phyloP scores from a whole-genome alignment of 176 grass and related monocot species.

The Rhynchospora breviuscula region DNA sequence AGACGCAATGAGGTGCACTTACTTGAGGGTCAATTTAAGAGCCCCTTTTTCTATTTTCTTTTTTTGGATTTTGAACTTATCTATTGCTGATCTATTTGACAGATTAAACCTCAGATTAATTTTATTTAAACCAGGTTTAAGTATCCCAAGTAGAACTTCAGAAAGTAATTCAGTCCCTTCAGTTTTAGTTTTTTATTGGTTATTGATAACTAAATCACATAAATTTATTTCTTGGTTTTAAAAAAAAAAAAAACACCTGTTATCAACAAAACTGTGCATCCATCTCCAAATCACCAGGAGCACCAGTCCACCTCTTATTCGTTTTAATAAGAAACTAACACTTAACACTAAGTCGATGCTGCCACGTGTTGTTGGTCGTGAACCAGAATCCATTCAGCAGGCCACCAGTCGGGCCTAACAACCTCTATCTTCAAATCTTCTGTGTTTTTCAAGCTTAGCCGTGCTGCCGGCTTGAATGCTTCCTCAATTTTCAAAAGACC shows the following conservation, averaged over 20 bases:
- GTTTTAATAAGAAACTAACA: neutral
- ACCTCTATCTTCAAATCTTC: conserved; percentile 43
- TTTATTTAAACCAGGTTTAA: neutral
- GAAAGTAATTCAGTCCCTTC: neutral
- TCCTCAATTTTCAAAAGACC: conserved; percentile 58
- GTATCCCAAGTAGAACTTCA: neutral
- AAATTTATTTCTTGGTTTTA: no score
- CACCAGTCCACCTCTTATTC: neutral
- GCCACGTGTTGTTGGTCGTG: conserved; percentile 37
- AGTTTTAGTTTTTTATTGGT: neutral
- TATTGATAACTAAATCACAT: neutral
- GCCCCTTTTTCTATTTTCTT: no score
- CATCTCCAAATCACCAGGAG: neutral
- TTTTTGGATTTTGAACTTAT: no score
- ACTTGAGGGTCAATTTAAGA: neutral
- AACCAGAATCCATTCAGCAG: conserved; percentile 58
- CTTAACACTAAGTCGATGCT: conserved; percentile 12
- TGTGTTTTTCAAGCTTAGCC: conserved; percentile 30
- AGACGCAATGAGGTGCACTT: neutral
- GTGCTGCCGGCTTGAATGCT: conserved; percentile 34
- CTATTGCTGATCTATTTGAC: neutral
- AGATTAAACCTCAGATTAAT: neutral
- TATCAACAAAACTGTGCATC: neutral
- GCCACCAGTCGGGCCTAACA: conserved; percentile 85
- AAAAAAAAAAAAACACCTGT: neutral